Percentiles rank a stretch among this genome's conserved stretches.
These are phyloP conservation scores for Fonsecaea pugnacius DNA, from an alignment of 2,329 filamentous ascomycete genomes.

Conservation along the genomic window DNA sequence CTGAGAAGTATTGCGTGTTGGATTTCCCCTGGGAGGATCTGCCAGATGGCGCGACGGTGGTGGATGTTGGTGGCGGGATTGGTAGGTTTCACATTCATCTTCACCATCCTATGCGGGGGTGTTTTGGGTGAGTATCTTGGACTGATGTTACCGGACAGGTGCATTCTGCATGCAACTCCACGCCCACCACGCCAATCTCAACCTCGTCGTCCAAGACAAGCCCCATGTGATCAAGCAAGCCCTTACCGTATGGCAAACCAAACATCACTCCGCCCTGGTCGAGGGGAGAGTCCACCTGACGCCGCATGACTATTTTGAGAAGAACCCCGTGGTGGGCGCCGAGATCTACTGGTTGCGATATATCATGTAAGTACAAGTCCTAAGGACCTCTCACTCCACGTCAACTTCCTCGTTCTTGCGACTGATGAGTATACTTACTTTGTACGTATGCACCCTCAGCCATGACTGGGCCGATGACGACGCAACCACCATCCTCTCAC, in stretches of 20 bases:
- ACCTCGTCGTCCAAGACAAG: slow-evolving; percentile 19
- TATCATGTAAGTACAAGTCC: slow-evolving; percentile 11
- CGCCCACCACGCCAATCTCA: slow-evolving; percentile 8
- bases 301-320: slow-evolving; percentile 17
- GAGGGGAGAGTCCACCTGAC: slow-evolving; percentile 7
- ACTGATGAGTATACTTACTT: neutral
- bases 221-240: slow-evolving; percentile 18
- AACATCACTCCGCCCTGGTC: slow-evolving; percentile 1
- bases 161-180: slow-evolving; percentile 20
- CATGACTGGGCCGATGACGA: slow-evolving; percentile 20
- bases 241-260: slow-evolving; percentile 2
- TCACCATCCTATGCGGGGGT: neutral
- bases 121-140: neutral
- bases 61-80: slow-evolving; percentile 22
- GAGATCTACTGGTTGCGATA: slow-evolving; percentile 22
- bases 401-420: neutral
- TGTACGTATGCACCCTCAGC: neutral
- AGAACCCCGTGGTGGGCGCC: slow-evolving; percentile 13
- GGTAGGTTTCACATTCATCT: neutral
- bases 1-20: slow-evolving; percentile 4
- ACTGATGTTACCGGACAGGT: slow-evolving; percentile 5
- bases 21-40: slow-evolving; percentile 18
- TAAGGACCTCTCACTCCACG: too few species aligned
- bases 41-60: slow-evolving; percentile 7
- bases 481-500: slow-evolving; percentile 13